Conservation (phyloP, 768 basidiomycete genomes). For the Rhodotorula kratochvilovae region DNA sequence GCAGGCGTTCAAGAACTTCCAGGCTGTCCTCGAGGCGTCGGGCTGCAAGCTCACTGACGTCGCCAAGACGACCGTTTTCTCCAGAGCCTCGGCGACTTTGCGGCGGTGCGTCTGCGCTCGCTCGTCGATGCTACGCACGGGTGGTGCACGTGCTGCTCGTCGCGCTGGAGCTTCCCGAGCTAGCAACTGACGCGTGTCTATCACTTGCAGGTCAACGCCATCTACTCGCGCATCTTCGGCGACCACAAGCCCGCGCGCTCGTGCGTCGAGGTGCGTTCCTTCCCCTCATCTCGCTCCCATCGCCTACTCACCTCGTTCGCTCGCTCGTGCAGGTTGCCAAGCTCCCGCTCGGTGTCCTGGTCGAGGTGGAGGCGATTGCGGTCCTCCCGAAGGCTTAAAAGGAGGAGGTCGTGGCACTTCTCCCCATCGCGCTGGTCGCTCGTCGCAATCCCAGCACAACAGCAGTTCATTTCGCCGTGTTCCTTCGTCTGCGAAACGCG, state of each 20-base stretch:
- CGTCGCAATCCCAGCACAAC: not conserved
- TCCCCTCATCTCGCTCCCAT: not conserved
- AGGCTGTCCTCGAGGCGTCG: conserved; percentile 73
- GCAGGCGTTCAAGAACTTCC: conserved; percentile 81
- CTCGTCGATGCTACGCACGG: accelerated
- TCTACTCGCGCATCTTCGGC: conserved; percentile 81
- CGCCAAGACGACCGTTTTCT: conserved; percentile 72
- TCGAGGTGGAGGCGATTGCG: conserved; percentile 76
- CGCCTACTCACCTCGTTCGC: not conserved
- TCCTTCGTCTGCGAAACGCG: no score
- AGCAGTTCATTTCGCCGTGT: not conserved
- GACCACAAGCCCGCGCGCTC: conserved; percentile 89
- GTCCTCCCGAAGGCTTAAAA: not conserved
- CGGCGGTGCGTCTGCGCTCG: conserved; percentile 32
- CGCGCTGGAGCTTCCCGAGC: no score
- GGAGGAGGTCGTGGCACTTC: not conserved
- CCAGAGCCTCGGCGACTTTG: conserved; percentile 70
- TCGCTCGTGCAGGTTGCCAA: conserved; percentile 51
- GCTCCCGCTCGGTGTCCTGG: conserved; percentile 81
- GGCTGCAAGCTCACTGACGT: conserved; percentile 74
- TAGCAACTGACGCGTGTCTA: no score
- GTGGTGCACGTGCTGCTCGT: not conserved
- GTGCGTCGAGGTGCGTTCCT: conserved; percentile 66
- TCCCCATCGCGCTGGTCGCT: not conserved
- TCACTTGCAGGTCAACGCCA: conserved; percentile 60